Percentiles rank a stretch among this genome's conserved stretches.
Conservation (phyloP, 179 eudicot species). For the Heliamphora pulchella region DNA sequence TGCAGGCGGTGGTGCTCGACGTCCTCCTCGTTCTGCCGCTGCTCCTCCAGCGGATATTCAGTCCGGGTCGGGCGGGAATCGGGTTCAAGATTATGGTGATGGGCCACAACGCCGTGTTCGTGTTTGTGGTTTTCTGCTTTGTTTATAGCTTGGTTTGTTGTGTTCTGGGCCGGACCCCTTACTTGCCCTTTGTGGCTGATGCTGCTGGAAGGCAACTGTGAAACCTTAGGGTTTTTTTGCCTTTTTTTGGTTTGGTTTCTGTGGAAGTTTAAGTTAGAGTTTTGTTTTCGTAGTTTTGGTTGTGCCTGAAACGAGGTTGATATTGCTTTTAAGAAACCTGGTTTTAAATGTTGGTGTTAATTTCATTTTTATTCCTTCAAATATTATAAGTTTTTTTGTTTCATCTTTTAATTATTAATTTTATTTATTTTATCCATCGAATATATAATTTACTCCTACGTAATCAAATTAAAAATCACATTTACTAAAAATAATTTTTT, state of each 20-base stretch:
- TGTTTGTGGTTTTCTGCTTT: constrained; percentile 50
- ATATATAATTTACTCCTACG: too few species aligned
- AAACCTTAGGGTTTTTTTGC: not conserved
- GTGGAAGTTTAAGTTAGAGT: not conserved
- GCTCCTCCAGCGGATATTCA: constrained; percentile 46
- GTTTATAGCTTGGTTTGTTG: constrained; percentile 48
- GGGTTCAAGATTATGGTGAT: constrained; percentile 59
- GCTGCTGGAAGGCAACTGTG: constrained; percentile 79
- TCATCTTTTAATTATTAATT: too few species aligned
- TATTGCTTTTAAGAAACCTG: too few species aligned
- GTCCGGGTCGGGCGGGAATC: constrained; percentile 50
- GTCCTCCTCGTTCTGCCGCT: constrained; percentile 61
- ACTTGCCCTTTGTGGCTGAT: constrained; percentile 85
- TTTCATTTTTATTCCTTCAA: too few species aligned
- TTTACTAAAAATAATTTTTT: too few species aligned
- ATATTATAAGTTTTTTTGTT: too few species aligned
- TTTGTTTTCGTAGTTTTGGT: not conserved
- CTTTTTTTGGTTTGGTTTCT: not conserved
- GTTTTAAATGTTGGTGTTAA: too few species aligned
- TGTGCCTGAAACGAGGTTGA: too few species aligned
- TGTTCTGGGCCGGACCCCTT: constrained; percentile 72
- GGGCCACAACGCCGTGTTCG: constrained; percentile 56
- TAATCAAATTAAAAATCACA: too few species aligned
- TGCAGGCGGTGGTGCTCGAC: constrained; percentile 83
- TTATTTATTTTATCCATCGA: too few species aligned